Base-by-base conservation (phyloP, 805 yeast genomes). In the Pichia thaimueangensis region DNA sequence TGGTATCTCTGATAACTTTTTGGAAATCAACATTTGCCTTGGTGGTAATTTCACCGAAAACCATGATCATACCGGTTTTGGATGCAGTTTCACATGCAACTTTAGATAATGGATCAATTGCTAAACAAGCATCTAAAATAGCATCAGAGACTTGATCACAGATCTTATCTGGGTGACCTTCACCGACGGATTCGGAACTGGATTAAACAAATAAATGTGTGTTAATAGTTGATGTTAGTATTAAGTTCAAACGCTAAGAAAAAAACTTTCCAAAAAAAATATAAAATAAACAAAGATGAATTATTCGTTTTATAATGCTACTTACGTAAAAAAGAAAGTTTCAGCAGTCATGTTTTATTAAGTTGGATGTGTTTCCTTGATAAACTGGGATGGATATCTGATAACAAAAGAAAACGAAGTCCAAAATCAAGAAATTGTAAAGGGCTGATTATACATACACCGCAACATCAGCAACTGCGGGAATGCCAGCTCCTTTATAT, bases 91-190 rank as follows among this genome's bases (percentile, higher is more conserved):
- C 98, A 76, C 98, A 93, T 38, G 96, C 98, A 65, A 93, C 98
- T 76, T 93, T 93, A 56, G 98, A 93, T 59, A 86, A 76, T 49
- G 98, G 98, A 70, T 93, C 98, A 56, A 73, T 94, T 44, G 86
- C 80, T 59, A 93, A 74, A 77, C 97, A 91, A 56, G 98, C 98
- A 63, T 93, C 98, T 58, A 93, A 78, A 62, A 93, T 86, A 60
- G 98, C 98, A 65, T 93, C 98, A 45, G 95, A 84, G 56, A 93
- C 96, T 77, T 93, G 98, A 72, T 93, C 98, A 75, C 98, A 94
- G 71, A 85, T 85, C 78, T 85, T 85, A 67, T 85, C 94, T 64
- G 94, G 94, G 77, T 85, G 94, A 63, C 94, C 94, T 70, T 85
- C 94, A 74, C 94, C 94, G 56, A 85, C 94, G 55, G 93, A 84